Base-by-base conservation (phyloP, 768 basidiomycete species). In the Mrakia frigida region DNA sequence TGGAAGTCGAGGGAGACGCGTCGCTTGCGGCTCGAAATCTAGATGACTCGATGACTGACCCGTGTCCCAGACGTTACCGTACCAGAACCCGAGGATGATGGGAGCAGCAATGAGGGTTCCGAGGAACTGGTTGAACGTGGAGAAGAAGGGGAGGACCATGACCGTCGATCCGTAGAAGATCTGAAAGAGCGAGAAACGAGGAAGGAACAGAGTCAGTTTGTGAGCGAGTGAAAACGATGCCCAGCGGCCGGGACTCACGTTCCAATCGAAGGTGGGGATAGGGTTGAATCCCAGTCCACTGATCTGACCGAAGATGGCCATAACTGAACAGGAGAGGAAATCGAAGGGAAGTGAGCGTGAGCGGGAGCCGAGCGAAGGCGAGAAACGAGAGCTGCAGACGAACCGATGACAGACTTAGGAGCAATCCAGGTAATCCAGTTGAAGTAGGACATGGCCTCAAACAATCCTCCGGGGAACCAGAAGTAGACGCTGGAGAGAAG, bases 181-280 rank as follows among this genome's bases (percentile, higher is more conserved):
- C 67, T 70, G 60, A 10, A 52, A 56, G 65, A 35, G 39, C 35
- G 52, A 50, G 53, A 69, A 18, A 21, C 7, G 23, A 41, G 25
- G 69, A 50, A 53, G 67, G 56, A 21, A 70, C 56, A 0, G 61
- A 60, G 60, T 39, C 37, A 23, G 37, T 21, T 53, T 21, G 23
- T 53, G 35, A n/a, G n/a, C n/a, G n/a, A n/a, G n/a, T n/a, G n/a
- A n/a, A n/a, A 46, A 7, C 43, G 43, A 46, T 18, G n/a, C n/a
- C n/a, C n/a, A 7, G 75, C 80, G 79, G 21, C 77, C 78, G 68
- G 74, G 23, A 78, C 74, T 4, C 65, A 80, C 70, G 76, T 82
- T 83, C 81, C 83, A 85, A 77, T 85, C 85, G 69, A 85, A 84
- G 0, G 85, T 84, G 0, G 83, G 81, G 23, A 82, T 73, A 4